A percentile compares a stretch with the other conserved stretches of the same genome.
phyloP scores from a whole-genome alignment of 805 yeast genomes.

The Starmerella bombicola region DNA sequence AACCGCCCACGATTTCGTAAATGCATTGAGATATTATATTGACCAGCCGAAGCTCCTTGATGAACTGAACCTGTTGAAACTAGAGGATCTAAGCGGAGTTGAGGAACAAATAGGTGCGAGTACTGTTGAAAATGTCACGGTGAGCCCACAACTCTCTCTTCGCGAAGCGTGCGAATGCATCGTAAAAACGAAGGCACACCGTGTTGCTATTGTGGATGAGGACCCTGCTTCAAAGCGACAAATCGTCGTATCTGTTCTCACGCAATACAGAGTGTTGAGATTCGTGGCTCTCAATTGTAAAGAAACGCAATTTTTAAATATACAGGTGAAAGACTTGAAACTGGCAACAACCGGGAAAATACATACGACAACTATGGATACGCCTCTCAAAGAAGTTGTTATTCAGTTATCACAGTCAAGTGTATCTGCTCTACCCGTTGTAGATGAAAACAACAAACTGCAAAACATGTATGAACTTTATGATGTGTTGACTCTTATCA shows the following conservation, averaged over 20 bases:
- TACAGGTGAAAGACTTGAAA: conserved; percentile 58
- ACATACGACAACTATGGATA: conserved; percentile 74
- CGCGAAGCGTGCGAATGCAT: conserved; percentile 89
- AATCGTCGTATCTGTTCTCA: conserved; percentile 85
- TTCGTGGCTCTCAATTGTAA: conserved; percentile 93
- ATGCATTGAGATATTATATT: conserved; percentile 87
- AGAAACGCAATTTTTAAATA: conserved; percentile 71
- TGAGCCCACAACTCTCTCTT: conserved; percentile 79
- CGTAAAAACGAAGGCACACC: conserved; percentile 76
- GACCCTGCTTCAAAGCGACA: conserved; percentile 88
- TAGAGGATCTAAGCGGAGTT: conserved; percentile 74
- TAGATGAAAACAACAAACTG: conserved; percentile 57
- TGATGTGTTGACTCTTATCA: conserved; percentile 81
- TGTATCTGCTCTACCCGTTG: conserved; percentile 88
- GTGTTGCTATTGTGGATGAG: conserved; percentile 88
- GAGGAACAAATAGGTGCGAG: conserved; percentile 79
- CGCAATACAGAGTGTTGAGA: conserved; percentile 90
- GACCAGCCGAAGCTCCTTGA: conserved; percentile 77
- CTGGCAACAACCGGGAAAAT: conserved; percentile 42
- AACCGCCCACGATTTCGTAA: conserved; percentile 84
- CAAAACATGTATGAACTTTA: conserved; percentile 92
- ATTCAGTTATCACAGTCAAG: conserved; percentile 62
- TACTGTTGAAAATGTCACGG: conserved; percentile 72
- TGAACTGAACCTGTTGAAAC: conserved; percentile 69
- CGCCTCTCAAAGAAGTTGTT: conserved; percentile 90